Percentiles rank a stretch among this genome's conserved stretches.
phyloP scores from a whole-genome alignment of 2,329 filamentous ascomycete species.

The Pseudogymnoascus sp. region DNA sequence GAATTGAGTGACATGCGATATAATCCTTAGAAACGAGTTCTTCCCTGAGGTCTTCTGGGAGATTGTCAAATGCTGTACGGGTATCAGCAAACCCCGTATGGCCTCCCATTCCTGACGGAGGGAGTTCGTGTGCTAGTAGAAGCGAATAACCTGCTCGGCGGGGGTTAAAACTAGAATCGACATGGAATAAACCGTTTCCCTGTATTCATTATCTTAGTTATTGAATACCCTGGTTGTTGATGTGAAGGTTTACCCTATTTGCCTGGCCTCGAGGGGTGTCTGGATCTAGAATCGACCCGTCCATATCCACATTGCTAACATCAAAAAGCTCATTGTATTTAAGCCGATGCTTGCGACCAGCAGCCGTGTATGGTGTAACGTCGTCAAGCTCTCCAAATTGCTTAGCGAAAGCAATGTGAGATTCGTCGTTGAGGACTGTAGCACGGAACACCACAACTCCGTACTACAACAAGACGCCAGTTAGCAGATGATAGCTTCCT shows the following conservation, averaged over 20 bases:
- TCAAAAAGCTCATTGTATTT: slow-evolving; percentile 49
- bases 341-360: slow-evolving; percentile 43
- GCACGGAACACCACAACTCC: slow-evolving; percentile 47
- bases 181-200: slow-evolving; percentile 49
- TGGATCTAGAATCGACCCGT: slow-evolving; percentile 31
- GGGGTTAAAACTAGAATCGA: slow-evolving; percentile 50
- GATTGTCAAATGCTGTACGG: slow-evolving; percentile 43
- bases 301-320: slow-evolving; percentile 47
- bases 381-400: slow-evolving; percentile 52
- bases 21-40: slow-evolving; percentile 36
- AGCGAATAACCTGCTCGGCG: slow-evolving; percentile 47
- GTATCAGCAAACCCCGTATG: slow-evolving; percentile 50
- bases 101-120: slow-evolving; percentile 42
- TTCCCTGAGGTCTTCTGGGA: slow-evolving; percentile 30
- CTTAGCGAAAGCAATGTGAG: slow-evolving; percentile 45
- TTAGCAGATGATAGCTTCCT: slow-evolving; percentile 19
- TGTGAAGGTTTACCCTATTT: slow-evolving; percentile 17
- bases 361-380: slow-evolving; percentile 42
- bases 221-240: background rate
- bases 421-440: slow-evolving; percentile 44
- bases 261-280: slow-evolving; percentile 20
- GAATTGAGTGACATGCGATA: slow-evolving; percentile 45
- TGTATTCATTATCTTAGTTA: slow-evolving; percentile 15
- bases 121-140: slow-evolving; percentile 44
- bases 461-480: slow-evolving; percentile 34